Evolutionary conservation across 345 rosid genomes (phyloP), one percentile per base, ranked within the genome.

Genomic region (Melaleuca quinquenervia): DNA sequence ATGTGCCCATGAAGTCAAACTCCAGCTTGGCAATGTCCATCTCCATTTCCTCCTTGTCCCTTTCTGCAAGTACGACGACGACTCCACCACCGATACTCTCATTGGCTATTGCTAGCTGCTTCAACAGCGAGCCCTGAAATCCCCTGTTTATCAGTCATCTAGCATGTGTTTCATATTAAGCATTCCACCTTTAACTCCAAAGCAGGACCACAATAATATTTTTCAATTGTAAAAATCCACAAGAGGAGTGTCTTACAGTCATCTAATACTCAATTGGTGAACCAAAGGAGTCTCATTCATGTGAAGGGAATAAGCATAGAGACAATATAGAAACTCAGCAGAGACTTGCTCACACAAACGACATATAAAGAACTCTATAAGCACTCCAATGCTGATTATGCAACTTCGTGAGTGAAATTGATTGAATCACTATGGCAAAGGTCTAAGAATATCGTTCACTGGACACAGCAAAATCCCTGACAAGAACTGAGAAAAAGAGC

Each of bases 1-100:
- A 93, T 26, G 98, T 96, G 52, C 98, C 98, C 99, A 96, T 94
- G 56, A 96, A 93, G 91, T 95, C 95, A 86, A 96, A 96, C 88
- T 95, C 98, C 82, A 96, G 91, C 86, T 94, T 96, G 60, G 96
- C 91, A 87, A 96, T 96, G 84, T 96, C 95, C 88, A 91, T 87
- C 91, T 96, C 99, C 98, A 96, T 95, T 92, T 96, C 99, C 87
- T 95, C 98, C 90, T 95, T 96, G 87, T 96, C 98, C 90, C 96
- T 92, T 91, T 94, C 99, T 6, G 99, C 98, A 60, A 96, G 89
- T 52, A 96, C 99, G 15, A 96, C 98, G 16, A 95, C 89, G 84
- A 95, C 94, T 75, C 98, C 98, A 21, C 99, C 99, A 84, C 98
- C 99, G 29, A 94, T 49, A 64, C 99, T 96, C 91, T 94, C 94